These are phyloP conservation scores for Apiosordaria backusii DNA, from an alignment of 495 filamentous ascomycete species.

Conservation along the genomic window DNA sequence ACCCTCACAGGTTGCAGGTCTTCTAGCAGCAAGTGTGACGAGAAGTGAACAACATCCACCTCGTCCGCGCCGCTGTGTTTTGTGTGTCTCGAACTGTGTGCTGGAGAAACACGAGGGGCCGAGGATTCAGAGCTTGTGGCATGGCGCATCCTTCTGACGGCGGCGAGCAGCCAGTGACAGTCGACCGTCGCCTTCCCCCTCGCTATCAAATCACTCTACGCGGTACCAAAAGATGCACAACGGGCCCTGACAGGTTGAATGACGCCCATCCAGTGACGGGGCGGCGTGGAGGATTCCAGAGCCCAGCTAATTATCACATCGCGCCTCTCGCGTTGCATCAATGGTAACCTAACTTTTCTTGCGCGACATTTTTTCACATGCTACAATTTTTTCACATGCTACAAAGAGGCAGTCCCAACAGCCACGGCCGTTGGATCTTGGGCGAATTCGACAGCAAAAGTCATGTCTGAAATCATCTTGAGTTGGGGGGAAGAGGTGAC, in stretches of 20 bases:
- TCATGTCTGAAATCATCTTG: no score
- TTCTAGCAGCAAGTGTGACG: neutral
- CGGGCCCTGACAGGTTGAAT: slow-evolving; percentile 8
- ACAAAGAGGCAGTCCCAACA: no score
- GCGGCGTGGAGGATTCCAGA: slow-evolving; percentile 9
- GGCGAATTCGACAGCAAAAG: no score
- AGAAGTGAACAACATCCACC: neutral
- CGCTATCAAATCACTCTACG: neutral
- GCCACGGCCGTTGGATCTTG: no score
- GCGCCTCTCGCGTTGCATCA: slow-evolving; percentile 18
- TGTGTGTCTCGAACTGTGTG: neutral
- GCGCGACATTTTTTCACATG: slow-evolving; percentile 6
- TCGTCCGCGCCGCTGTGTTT: neutral
- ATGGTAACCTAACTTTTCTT: slow-evolving; percentile 10
- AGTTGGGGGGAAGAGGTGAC: no score
- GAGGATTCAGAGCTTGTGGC: neutral
- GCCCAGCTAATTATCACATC: slow-evolving; percentile 17
- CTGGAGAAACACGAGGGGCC: neutral
- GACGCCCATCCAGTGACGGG: slow-evolving; percentile 1
- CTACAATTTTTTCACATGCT: neutral
- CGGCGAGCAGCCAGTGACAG: neutral
- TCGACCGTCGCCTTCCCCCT: neutral
- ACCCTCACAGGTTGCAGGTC: neutral
- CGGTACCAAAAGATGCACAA: neutral
- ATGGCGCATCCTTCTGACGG: slow-evolving; percentile 1